phyloP scores from a whole-genome alignment of 1,139 yeast species.

The Suhomyces wounanorum region DNA sequence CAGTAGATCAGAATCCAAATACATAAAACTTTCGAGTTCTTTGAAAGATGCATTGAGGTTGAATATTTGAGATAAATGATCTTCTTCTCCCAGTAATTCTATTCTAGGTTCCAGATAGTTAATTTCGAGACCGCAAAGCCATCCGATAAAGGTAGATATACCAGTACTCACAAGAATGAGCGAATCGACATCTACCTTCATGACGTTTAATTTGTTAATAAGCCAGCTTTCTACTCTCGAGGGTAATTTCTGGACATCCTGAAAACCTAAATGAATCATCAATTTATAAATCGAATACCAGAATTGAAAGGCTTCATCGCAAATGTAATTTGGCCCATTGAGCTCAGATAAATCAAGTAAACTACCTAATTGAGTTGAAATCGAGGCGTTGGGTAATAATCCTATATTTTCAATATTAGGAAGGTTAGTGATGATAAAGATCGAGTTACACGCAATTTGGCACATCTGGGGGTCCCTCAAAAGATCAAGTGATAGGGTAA shows the following conservation, averaged over 20 bases:
- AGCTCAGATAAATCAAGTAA: slow-evolving; percentile 55
- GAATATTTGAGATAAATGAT: not conserved
- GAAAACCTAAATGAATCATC: slow-evolving; percentile 30
- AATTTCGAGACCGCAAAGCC: slow-evolving; percentile 40
- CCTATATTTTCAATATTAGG: slow-evolving; percentile 17
- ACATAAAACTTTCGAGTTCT: slow-evolving; percentile 16
- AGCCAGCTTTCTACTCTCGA: slow-evolving; percentile 47
- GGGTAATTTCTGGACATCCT: slow-evolving; percentile 10
- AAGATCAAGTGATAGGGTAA: slow-evolving; percentile 49
- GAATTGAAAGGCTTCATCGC: slow-evolving; percentile 50
- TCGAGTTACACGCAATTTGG: slow-evolving; percentile 25
- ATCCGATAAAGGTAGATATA: slow-evolving; percentile 40
- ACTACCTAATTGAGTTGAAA: slow-evolving; percentile 48
- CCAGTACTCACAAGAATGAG: slow-evolving; percentile 14
- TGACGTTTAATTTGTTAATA: slow-evolving; percentile 38
- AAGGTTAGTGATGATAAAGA: slow-evolving; percentile 18
- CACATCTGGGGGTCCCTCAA: slow-evolving; percentile 34
- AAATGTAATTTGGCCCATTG: slow-evolving; percentile 55
- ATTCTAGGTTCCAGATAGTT: not conserved
- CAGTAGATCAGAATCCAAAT: not conserved
- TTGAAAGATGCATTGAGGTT: not conserved
- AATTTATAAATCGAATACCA: slow-evolving; percentile 53
- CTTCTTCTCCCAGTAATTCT: not conserved
- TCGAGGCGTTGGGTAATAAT: slow-evolving; percentile 34
- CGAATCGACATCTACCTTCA: slow-evolving; percentile 1